Evolutionary conservation across 306 rosid genomes (phyloP), one percentile per base, ranked within the genome.

Genomic region (Rubus parviflorus): DNA sequence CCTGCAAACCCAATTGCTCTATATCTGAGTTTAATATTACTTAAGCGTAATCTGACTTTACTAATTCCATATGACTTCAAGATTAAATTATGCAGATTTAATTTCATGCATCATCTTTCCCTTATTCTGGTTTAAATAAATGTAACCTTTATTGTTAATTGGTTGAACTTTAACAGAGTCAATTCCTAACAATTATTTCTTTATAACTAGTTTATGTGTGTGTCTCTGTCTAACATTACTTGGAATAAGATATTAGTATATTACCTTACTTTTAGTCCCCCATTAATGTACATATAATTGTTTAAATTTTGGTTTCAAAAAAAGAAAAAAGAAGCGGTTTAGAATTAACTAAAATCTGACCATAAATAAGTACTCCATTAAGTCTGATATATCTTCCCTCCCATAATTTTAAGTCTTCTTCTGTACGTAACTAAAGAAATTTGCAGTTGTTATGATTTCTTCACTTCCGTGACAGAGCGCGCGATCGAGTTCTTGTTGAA

Each of bases 401-500:
- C 40, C 65, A 60, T 60, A 25, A 16, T 60, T 8, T 25, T 4
- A 61, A 61, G 41, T 13, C n/a, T 2, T 61, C 42, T 13, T 23
- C 19, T 4, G 1, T 60, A 1, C 11, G 16, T 58, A 22, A 37
- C 64, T 20, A 20, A 9, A 1, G 30, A 20, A 56, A 2, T 16
- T 16, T 22, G 45, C 49, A 35, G 80, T 58, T 69, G 83, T 74
- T 60, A 46, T 38, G 73, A 69, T 80, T 17, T 43, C 52, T 71
- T 68, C 72, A 53, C 65, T 23, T 68, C 10, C 60, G 66, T 30
- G 42, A 58, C 37, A 61, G 67, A 51, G 3, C 20, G 45, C 42
- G 64, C 20, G 45, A 48, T 58, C 38, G n/a, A n/a, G n/a, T 69
- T 56, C 53, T n/a, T 68, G 73, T 68, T 82, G 80, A 77, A 76